phyloP scores from a whole-genome alignment of 768 basidiomycete genomes.

The Fistulinella prunicolor region DNA sequence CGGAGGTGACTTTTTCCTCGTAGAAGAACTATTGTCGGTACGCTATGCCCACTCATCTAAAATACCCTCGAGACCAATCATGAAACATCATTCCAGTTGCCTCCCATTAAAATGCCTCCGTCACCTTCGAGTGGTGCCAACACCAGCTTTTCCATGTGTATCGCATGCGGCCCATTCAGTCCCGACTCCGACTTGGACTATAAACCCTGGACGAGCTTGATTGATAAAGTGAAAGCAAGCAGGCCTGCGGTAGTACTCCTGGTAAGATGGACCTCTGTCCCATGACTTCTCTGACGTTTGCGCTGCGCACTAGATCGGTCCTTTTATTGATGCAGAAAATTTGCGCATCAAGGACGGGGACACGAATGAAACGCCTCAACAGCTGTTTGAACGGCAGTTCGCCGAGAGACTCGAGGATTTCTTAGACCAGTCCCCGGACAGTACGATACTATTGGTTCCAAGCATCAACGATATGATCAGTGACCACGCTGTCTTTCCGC shows the following conservation, averaged over 20 bases:
- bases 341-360: conserved; percentile 74
- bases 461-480: conserved; percentile 79
- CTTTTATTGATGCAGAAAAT: conserved; percentile 83
- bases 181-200: conserved; percentile 72
- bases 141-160: conserved; percentile 56
- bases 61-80: neutral
- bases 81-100: conserved; percentile 45
- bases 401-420: conserved; percentile 53
- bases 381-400: conserved; percentile 70
- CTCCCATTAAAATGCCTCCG: conserved; percentile 51
- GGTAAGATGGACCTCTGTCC: conserved; percentile 39
- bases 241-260: conserved; percentile 79
- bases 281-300: neutral
- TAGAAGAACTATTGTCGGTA: conserved; percentile 78
- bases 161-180: conserved; percentile 88
- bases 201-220: conserved; percentile 62
- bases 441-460: conserved; percentile 75
- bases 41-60: conserved; percentile 24
- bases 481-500: conserved; percentile 82
- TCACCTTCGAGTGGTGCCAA: conserved; percentile 34
- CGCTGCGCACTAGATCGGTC: conserved; percentile 63
- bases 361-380: conserved; percentile 55
- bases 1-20: conserved; percentile 83
- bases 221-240: conserved; percentile 55
- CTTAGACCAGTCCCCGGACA: conserved; percentile 60